A percentile compares a stretch with the other conserved stretches of the same genome.
Conservation (phyloP, 352 stramenopile species). For the Pythium brachiatum region DNA sequence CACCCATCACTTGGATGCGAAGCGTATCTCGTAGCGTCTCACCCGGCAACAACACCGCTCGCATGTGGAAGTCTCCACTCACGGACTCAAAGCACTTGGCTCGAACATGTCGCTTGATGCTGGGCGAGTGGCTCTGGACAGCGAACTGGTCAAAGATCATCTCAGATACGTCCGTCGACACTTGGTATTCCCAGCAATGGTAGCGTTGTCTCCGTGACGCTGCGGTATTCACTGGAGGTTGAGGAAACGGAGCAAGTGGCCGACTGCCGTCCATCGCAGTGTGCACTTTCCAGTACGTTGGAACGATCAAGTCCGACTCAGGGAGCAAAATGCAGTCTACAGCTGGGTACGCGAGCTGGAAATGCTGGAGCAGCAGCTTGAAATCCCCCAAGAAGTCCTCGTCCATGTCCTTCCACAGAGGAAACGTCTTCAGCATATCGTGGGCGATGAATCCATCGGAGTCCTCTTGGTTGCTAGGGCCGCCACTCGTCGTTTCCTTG, state of each 20-base stretch:
- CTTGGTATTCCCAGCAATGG: constrained; percentile 6
- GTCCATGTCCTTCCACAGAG: constrained; percentile 17
- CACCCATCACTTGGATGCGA: neutral
- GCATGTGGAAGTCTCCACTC: neutral
- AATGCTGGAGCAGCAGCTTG: constrained; percentile 23
- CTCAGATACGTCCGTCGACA: neutral
- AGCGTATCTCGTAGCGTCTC: neutral
- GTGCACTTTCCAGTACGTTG: constrained; percentile 23
- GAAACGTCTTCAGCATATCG: neutral
- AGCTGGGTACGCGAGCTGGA: constrained; percentile 21
- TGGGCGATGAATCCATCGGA: constrained; percentile 16
- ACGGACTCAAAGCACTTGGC: neutral
- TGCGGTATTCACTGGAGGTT: too few species aligned
- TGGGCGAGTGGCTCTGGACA: neutral
- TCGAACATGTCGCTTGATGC: neutral
- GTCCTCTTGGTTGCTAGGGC: neutral
- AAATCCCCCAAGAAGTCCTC: constrained; percentile 15
- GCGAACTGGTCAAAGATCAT: constrained; percentile 9
- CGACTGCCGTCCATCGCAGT: constrained; percentile 2
- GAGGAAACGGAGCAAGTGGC: too few species aligned
- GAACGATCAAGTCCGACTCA: constrained; percentile 25
- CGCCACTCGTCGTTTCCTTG: neutral
- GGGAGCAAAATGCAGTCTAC: constrained; percentile 11
- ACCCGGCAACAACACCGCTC: neutral
- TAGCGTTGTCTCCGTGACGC: too few species aligned